Base-by-base conservation (phyloP, 495 filamentous ascomycete genomes). In the Aspergillus ellipticus region DNA sequence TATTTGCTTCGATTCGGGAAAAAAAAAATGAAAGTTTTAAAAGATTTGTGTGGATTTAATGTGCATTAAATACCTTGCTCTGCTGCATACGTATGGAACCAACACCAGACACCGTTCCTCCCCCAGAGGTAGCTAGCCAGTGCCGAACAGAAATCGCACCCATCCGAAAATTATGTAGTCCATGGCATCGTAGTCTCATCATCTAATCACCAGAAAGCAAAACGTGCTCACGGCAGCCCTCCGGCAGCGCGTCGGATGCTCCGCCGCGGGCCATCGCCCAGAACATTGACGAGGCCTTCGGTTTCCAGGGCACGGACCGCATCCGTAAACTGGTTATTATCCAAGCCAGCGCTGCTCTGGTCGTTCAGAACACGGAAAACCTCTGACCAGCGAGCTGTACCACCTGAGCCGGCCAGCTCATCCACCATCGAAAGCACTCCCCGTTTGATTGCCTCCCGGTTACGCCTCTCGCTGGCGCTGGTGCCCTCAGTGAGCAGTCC, bases 401-500 rank as follows among this genome's bases (percentile, higher is more conserved):
- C 77, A 7, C 80, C 82, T 1, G 64, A 66, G 17, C 74, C 71
- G 16, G 73, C 75, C 73, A 95, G 78, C 65, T 96, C 92, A 65
- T 97, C 92, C 24, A 99, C 62, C 43, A 92, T 66, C 16, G 69
- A 71, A 7, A 92, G 66, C 2, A 96, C 77, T 1, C 86, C 92
- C 49, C 81, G 83, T 82, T 95, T 97, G 62, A 99, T 68, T 64
- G 96, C 92, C 26, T 87, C 81, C 67, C 84, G 89, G 53, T 89
- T 77, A 59, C 87, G 83, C 31, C 93, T 75, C 72, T 97, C 95
- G 29, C 83, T 85, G 2, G 89, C 85, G 58, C 88, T 90, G 9
- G 89, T 93, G 11, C 94, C 94, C 62, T 96, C 95, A 2, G 91
- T 96, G 45, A 99, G 76, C 53, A 99, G 74, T 53, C 88, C 85